Base-by-base conservation (phyloP, 1,284 basidiomycete species). In the Ganoderma lingzhi region DNA sequence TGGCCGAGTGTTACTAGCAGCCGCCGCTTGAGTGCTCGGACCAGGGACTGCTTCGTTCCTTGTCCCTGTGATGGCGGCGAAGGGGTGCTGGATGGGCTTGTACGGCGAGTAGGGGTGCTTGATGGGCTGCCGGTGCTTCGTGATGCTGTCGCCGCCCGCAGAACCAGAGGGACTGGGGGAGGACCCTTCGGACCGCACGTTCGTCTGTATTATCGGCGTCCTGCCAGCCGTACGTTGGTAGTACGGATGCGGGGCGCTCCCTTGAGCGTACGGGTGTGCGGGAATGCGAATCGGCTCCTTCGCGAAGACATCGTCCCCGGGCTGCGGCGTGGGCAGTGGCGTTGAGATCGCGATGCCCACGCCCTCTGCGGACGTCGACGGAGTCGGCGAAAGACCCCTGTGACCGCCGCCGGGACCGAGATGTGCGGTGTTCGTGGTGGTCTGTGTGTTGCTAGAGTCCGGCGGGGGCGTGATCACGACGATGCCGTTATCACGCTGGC, bases 341-440 rank as follows among this genome's bases (percentile, higher is more conserved):
- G 91, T 90, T 5, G 88, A 88, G 28, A 94, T 77, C 6, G 92
- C 93, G 66, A 93, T 87, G 2, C 92, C 92, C 9, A 92, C 83
- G 32, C 80, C 80, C 66, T 83, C 81, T 9, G 75, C 80, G 0
- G 78, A 79, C 28, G 65, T 71, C 19, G 74, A 80, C 4, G 80
- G 80, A 0, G 78, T 76, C 0, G 82, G 81, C 4, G 81, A 81
- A 69, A 73, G 48, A 0, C 74, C 71, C 65, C n/a, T 64, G 41
- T 1, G 6, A 70, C 66, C 6, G 71, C 56, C 15, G 69, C 74
- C 19, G 41, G 51, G 6, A n/a, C 23, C 6, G 12, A 42, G 61
- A 35, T 45, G 44, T 17, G 17, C 15, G 17, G 2, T n/a, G 37
- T 10, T 6, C 9, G 15, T 19, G 8, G 39, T 28, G 6, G 37